A percentile compares a stretch with the other conserved stretches of the same genome.
Evolutionary conservation across 208 protist genomes (phyloP).

Genomic region (Acanthamoeba lenticulata): DNA sequence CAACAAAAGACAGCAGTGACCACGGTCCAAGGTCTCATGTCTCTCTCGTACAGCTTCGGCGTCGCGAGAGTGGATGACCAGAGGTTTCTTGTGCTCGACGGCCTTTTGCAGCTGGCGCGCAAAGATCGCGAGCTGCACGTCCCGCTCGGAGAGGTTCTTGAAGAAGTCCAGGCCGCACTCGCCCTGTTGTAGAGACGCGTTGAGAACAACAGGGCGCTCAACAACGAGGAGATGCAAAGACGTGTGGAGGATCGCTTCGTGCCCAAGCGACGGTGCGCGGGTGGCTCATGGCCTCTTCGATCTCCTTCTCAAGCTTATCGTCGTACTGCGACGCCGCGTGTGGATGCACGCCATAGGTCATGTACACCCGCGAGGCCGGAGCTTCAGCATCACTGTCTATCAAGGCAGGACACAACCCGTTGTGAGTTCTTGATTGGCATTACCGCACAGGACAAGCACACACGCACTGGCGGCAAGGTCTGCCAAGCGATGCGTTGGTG

Average conservation of each 20-base stretch:
- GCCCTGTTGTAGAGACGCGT: neutral
- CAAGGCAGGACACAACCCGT: neutral
- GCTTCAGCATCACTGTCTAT: neutral
- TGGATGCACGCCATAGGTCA: conserved; percentile 25
- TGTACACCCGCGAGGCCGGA: neutral
- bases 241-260: neutral
- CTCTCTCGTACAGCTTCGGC: neutral
- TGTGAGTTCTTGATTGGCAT: no score
- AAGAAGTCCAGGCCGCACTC: conserved; percentile 42
- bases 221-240: neutral
- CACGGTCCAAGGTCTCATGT: neutral
- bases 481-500: neutral
- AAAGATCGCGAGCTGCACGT: neutral
- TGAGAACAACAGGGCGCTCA: neutral
- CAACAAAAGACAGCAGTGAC: neutral
- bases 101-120: neutral
- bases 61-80: conserved; percentile 30
- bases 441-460: no score
- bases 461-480: neutral
- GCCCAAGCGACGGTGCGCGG: conserved; percentile 21
- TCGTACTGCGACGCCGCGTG: neutral
- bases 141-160: conserved; percentile 26
- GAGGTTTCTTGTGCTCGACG: neutral
- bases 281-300: conserved; percentile 14
- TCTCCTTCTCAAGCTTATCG: neutral